These are phyloP conservation scores for Umbilicus rupestris DNA, from an alignment of 164 flowering plant genomes.

Conservation along the genomic window DNA sequence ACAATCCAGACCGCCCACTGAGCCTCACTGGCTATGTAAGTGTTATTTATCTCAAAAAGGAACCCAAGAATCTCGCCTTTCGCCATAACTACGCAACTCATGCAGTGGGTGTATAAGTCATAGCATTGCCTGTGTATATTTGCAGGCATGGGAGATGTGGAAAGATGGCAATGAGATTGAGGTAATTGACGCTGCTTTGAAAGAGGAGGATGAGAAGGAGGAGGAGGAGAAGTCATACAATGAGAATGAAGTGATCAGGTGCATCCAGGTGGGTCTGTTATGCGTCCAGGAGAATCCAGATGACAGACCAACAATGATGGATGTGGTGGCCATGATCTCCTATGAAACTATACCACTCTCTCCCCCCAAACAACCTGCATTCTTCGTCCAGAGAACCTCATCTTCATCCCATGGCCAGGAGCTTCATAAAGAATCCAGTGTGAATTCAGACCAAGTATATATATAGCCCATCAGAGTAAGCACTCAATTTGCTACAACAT, in stretches of 20 bases:
- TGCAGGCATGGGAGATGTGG: slow-evolving; percentile 25
- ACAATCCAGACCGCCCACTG: slow-evolving; percentile 14
- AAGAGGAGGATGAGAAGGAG: neutral
- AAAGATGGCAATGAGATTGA: slow-evolving; percentile 16
- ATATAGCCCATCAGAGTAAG: neutral
- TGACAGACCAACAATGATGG: slow-evolving; percentile 9
- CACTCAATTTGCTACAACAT: neutral
- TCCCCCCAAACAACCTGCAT: slow-evolving; percentile 7
- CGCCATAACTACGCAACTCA: too few species aligned
- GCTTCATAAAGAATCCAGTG: neutral
- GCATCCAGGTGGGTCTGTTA: slow-evolving; percentile 9
- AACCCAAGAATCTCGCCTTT: too few species aligned
- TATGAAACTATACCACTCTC: slow-evolving; percentile 13
- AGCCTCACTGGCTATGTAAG: slow-evolving; percentile 26
- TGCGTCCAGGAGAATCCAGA: slow-evolving; percentile 8
- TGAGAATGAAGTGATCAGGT: neutral
- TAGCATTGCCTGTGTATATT: neutral
- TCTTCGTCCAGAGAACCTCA: neutral
- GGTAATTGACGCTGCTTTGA: slow-evolving; percentile 15
- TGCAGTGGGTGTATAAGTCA: too few species aligned
- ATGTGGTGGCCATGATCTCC: slow-evolving; percentile 14
- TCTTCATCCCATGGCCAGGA: neutral
- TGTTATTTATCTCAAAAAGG: neutral
- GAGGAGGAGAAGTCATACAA: neutral
- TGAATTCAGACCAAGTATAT: neutral